Base-by-base conservation (phyloP, 768 basidiomycete genomes). In the Austroboletus festivus region DNA sequence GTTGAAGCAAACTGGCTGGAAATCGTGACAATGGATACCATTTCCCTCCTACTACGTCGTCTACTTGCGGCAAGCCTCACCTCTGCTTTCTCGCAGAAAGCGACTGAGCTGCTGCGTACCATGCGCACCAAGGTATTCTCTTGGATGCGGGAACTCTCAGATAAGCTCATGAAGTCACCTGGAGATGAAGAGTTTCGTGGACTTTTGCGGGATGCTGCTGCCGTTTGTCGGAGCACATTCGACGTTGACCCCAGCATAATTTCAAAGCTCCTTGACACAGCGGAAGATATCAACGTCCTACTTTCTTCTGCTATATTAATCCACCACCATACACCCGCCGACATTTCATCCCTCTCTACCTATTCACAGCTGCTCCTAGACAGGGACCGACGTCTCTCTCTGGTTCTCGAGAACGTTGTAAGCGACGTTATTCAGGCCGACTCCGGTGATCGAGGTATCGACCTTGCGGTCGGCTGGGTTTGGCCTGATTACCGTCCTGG, bases 301-400 rank as follows among this genome's bases (percentile, higher is more conserved):
- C 43, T 71, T 18, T 57, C 62, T 28, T 73, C 71, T 48, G 41
- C 63, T 1, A 65, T 72, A 23, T 23, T 58, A 2, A 47, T 70
- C 6, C 56, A n/a, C n/a, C n/a, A n/a, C n/a, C n/a, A n/a, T n/a
- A n/a, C n/a, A n/a, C n/a, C n/a, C n/a, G n/a, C n/a, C n/a, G n/a
- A n/a, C n/a, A n/a, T n/a, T n/a, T 9, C 13, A 10, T 11, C 13
- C 19, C n/a, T 42, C 22, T 51, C 42, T 21, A n/a, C 48, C 2
- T 46, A 56, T 21, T 48, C 63, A 21, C 52, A 1, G 3, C 47
- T 37, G 16, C 18, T 37, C 11, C 35, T 37, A 8, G n/a, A 37
- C n/a, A 16, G 35, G 4, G 35, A 37, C 19, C 16, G 18, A 4
- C 35, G 35, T 19, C 35, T 37, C 16, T 37, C 35, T 5, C 35